Conservation (phyloP, 192 early-diverging fungal species). For the Pecoramyces ruminantium region DNA sequence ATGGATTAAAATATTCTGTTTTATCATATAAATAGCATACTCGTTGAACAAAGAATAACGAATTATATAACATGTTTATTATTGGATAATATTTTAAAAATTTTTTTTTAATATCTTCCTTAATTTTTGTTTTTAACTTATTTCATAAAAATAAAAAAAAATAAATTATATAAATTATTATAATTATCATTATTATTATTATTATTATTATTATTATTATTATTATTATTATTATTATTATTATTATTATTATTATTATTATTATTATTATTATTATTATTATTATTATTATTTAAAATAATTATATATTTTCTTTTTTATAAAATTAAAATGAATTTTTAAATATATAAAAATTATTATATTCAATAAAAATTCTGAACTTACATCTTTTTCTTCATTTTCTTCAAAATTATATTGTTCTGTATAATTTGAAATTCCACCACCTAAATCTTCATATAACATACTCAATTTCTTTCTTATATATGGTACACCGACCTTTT, state of each 20-base stretch:
- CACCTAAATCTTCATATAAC: not conserved
- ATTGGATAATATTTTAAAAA: constrained; percentile 54
- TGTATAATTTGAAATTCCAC: not conserved
- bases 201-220: too few relatives aligned
- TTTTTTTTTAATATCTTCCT: constrained; percentile 6
- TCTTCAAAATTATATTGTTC: not conserved
- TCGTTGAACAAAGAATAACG: constrained; percentile 37
- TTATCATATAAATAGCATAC: constrained; percentile 71
- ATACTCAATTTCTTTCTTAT: not conserved
- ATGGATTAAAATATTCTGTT: constrained; percentile 66
- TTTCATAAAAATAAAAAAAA: not conserved
- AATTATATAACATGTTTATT: constrained; percentile 49
- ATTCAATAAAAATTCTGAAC: too few relatives aligned
- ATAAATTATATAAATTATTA: too few relatives aligned
- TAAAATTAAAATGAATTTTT: too few relatives aligned
- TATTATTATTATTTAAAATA: too few relatives aligned
- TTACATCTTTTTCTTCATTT: not conserved
- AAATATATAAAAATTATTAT: too few relatives aligned
- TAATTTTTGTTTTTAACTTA: not conserved
- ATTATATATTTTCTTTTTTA: too few relatives aligned
- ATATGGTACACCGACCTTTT: not conserved
- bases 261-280: too few relatives aligned
- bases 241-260: too few relatives aligned
- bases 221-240: too few relatives aligned
- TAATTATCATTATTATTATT: too few relatives aligned